These are phyloP conservation scores for Marasmius tenuissimus DNA, from an alignment of 1,284 basidiomycete species.

Conservation along the genomic window DNA sequence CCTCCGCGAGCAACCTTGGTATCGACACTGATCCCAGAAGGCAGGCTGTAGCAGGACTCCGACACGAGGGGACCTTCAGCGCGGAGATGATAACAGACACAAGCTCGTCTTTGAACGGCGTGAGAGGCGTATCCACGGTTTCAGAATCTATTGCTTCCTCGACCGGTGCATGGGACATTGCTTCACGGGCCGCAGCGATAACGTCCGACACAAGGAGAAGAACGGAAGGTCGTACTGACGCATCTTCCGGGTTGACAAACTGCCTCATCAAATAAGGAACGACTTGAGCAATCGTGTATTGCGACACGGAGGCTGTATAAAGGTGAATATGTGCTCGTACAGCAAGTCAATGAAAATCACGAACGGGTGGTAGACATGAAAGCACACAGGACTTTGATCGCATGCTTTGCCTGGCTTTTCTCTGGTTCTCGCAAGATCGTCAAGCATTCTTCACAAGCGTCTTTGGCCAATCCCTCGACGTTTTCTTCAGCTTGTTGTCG, in stretches of 20 bases:
- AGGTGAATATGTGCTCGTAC: conserved; percentile 3
- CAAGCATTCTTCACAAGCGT: conserved; percentile 80
- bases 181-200: conserved; percentile 52
- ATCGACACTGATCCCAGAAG: conserved; percentile 68
- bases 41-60: conserved; percentile 61
- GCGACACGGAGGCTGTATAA: conserved; percentile 64
- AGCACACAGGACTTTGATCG: conserved; percentile 78
- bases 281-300: conserved; percentile 64
- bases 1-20: conserved; percentile 58
- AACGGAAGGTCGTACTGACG: conserved; percentile 71
- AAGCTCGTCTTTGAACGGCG: conserved; percentile 75
- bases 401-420: conserved; percentile 86
- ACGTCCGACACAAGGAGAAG: conserved; percentile 62
- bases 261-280: conserved; percentile 75
- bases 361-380: conserved; percentile 76
- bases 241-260: conserved; percentile 78
- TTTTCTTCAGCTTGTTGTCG: conserved; percentile 35
- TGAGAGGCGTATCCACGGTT: conserved; percentile 43
- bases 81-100: conserved; percentile 67
- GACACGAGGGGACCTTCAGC: conserved; percentile 53
- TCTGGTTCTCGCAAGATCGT: conserved; percentile 83
- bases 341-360: conserved; percentile 26
- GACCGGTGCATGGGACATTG: conserved; percentile 21
- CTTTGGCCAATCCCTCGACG: conserved; percentile 63
- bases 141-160: conserved; percentile 23